Evolutionary conservation across 2,329 filamentous ascomycete species (phyloP).

Genomic region (Didymellaceae sp.): DNA sequence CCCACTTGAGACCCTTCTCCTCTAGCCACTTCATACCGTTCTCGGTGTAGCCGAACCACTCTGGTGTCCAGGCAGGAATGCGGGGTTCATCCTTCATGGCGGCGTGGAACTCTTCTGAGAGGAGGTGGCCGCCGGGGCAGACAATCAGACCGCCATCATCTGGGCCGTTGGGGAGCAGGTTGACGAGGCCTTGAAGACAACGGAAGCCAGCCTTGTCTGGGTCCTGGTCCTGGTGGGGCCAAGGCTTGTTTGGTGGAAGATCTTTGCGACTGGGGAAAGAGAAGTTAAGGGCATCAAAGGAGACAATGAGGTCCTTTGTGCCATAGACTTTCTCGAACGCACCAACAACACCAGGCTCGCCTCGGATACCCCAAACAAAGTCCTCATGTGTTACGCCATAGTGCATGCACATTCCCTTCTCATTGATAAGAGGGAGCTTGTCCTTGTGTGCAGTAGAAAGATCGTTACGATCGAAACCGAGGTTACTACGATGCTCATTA

Average conservation of each 20-base stretch:
- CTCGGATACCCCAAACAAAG: conserved; percentile 51
- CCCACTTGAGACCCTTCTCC: conserved; percentile 46
- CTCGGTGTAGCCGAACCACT: conserved; percentile 46
- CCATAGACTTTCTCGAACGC: conserved; percentile 47
- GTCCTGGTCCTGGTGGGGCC: conserved; percentile 46
- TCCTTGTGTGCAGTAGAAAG: conserved; percentile 28
- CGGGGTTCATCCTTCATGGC: conserved; percentile 33
- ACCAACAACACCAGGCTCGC: conserved; percentile 49
- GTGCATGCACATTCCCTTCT: conserved; percentile 31
- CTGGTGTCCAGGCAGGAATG: conserved; percentile 39
- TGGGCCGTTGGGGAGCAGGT: conserved; percentile 49
- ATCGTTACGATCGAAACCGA: conserved; percentile 32
- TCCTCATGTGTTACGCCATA: conserved; percentile 51
- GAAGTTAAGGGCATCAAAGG: conserved; percentile 50
- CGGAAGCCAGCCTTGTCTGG: conserved; percentile 54
- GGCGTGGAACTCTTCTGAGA: conserved; percentile 42
- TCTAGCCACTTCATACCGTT: conserved; percentile 52
- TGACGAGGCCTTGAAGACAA: conserved; percentile 60
- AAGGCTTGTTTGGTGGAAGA: conserved; percentile 35
- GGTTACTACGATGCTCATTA: no score
- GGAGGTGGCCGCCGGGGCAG: conserved; percentile 37
- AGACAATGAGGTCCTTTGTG: conserved; percentile 46
- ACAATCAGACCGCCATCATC: conserved; percentile 49
- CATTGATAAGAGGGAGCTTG: conserved; percentile 26
- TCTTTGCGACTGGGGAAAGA: conserved; percentile 44